Percentiles rank a stretch among this genome's conserved stretches.
These are phyloP conservation scores for Arthroderma uncinatum DNA, from an alignment of 2,329 filamentous ascomycete genomes.

Conservation along the genomic window DNA sequence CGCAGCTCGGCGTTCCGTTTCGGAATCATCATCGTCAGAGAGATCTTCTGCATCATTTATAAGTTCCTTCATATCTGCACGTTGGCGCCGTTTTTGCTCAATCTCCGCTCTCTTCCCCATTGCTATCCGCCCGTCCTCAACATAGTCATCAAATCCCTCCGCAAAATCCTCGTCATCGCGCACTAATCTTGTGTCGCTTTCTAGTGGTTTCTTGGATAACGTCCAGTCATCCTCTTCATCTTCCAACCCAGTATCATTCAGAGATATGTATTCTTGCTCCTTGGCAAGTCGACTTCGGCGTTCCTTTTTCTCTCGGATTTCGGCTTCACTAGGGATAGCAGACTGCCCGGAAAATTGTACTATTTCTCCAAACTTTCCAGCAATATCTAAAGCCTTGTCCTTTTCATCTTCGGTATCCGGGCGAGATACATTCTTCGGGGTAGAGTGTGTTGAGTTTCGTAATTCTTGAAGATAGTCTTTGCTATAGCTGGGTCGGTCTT, in stretches of 20 bases:
- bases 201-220: constrained; percentile 46
- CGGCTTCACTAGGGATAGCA: constrained; percentile 64
- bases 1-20: constrained; percentile 56
- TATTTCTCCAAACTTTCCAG: constrained; percentile 39
- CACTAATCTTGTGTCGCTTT: constrained; percentile 62
- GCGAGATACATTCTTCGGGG: constrained; percentile 49
- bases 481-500: constrained; percentile 68
- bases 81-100: constrained; percentile 53
- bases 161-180: constrained; percentile 83
- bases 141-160: constrained; percentile 87
- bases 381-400: constrained; percentile 38
- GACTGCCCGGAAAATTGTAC: constrained; percentile 25
- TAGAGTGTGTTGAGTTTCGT: constrained; percentile 72
- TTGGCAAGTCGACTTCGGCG: constrained; percentile 69
- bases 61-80: constrained; percentile 69
- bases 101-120: constrained; percentile 69
- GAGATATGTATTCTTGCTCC: constrained; percentile 45
- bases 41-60: constrained; percentile 67
- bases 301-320: constrained; percentile 85
- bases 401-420: constrained; percentile 19
- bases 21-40: constrained; percentile 53
- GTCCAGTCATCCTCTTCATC: constrained; percentile 36
- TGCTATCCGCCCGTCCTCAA: constrained; percentile 70
- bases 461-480: constrained; percentile 79
- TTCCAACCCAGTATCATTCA: constrained; percentile 22